A percentile compares a stretch with the other conserved stretches of the same genome.
Evolutionary conservation across 768 basidiomycete species (phyloP).

Genomic region (Leccinum pellstonianum): DNA sequence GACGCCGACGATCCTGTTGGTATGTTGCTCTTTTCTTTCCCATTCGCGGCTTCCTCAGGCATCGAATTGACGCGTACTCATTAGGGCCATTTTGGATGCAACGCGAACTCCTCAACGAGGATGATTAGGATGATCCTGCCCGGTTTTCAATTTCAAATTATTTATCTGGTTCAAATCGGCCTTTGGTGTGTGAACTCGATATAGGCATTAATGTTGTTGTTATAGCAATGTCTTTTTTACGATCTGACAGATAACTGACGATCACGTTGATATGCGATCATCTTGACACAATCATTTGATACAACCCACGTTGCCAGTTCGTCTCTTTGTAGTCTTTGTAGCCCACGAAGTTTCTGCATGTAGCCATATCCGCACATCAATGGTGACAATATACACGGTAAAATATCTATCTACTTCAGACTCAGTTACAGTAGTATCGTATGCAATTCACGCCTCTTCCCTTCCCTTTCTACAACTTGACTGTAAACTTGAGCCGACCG

Average conservation of each 20-base stretch:
- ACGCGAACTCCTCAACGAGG: constrained; percentile 24
- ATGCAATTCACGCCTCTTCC: neutral
- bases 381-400: neutral
- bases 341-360: constrained; percentile 6
- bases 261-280: neutral
- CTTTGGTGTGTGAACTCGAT: neutral
- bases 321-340: constrained; percentile 7
- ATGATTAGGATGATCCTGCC: constrained; percentile 13
- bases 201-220: neutral
- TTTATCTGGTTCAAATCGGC: neutral
- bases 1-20: constrained; percentile 49
- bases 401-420: neutral
- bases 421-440: neutral
- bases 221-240: neutral
- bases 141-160: neutral
- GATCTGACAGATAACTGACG: constrained; percentile 1
- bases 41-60: neutral
- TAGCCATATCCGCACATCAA: neutral
- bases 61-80: neutral
- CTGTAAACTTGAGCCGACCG: constrained; percentile 45
- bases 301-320: neutral
- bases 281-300: neutral
- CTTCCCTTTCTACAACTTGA: constrained; percentile 24
- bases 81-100: constrained; percentile 33
- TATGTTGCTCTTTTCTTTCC: constrained; percentile 15